phyloP scores from a whole-genome alignment of 2,329 filamentous ascomycete species.

The Tolypocladium inflatum region DNA sequence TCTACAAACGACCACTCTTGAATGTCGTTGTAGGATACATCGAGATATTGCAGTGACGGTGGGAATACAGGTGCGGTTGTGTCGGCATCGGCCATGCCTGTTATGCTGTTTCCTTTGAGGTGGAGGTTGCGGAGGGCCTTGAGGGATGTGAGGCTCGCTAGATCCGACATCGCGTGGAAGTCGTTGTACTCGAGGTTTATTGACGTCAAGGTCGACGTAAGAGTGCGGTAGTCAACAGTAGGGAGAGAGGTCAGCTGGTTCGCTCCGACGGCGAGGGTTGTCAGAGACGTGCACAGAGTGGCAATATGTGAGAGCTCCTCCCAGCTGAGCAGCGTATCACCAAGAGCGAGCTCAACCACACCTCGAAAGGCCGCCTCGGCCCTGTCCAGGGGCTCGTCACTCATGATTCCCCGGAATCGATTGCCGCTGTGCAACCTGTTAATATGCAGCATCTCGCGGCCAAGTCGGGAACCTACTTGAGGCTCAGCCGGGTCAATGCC shows the following conservation, averaged over 20 bases:
- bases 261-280: conserved; percentile 40
- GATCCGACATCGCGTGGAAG: conserved; percentile 48
- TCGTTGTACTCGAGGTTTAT: conserved; percentile 66
- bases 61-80: conserved; percentile 37
- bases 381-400: conserved; percentile 17
- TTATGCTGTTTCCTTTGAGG: conserved; percentile 70
- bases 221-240: conserved; percentile 21
- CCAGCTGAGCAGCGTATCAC: conserved; percentile 59
- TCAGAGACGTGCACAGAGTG: conserved; percentile 42
- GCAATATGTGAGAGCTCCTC: conserved; percentile 48
- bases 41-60: conserved; percentile 50
- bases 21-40: conserved; percentile 65
- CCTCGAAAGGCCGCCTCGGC: conserved; percentile 33
- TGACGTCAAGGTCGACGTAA: conserved; percentile 46
- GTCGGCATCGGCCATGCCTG: conserved; percentile 22
- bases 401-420: conserved; percentile 45
- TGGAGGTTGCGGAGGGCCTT: conserved; percentile 48
- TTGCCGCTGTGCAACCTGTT: conserved; percentile 52
- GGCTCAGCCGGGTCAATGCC: conserved; percentile 54
- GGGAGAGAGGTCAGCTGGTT: conserved; percentile 50
- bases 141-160: conserved; percentile 44
- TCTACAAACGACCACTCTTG: conserved; percentile 67
- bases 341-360: conserved; percentile 53
- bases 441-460: background rate
- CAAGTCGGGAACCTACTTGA: conserved; percentile 50